phyloP scores from a whole-genome alignment of 106 monocot genomes.

The Apostasia shenzhenica region DNA sequence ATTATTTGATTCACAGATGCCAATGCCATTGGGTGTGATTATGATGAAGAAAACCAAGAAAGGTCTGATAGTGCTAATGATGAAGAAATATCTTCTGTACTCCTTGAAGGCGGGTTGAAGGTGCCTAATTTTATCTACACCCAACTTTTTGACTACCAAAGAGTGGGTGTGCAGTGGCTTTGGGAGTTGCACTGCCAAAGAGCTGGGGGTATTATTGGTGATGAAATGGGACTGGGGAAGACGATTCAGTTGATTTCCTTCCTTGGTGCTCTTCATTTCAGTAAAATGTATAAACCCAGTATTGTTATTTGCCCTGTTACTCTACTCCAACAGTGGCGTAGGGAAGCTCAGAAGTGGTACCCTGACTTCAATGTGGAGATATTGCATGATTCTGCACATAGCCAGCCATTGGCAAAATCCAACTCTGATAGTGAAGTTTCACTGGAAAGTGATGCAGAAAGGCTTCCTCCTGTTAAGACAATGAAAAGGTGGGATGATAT shows the following conservation, averaged over 20 bases:
- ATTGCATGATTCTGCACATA: constrained; percentile 82
- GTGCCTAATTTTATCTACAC: constrained; percentile 57
- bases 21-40: constrained; percentile 19
- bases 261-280: constrained; percentile 81
- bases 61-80: constrained; percentile 15
- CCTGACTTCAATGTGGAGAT: constrained; percentile 83
- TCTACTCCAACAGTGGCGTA: constrained; percentile 82
- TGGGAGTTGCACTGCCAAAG: constrained; percentile 98
- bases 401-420: constrained; percentile 15
- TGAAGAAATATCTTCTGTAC: constrained; percentile 22
- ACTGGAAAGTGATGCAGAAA: constrained; percentile 34
- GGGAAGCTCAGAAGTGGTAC: constrained; percentile 85
- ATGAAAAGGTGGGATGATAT: constrained; percentile 64
- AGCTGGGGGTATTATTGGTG: constrained; percentile 96
- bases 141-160: constrained; percentile 95
- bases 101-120: constrained; percentile 87
- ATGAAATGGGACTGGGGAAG: constrained; percentile 99
- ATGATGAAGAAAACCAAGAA: constrained; percentile 40
- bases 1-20: constrained; percentile 25
- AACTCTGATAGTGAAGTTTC: constrained; percentile 62
- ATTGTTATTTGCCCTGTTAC: constrained; percentile 91
- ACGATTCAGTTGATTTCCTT: constrained; percentile 86
- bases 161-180: constrained; percentile 93
- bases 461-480: constrained; percentile 17
- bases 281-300: constrained; percentile 82